Conservation (phyloP, 441 rosid species). For the Arabidopsis hybrid region DNA sequence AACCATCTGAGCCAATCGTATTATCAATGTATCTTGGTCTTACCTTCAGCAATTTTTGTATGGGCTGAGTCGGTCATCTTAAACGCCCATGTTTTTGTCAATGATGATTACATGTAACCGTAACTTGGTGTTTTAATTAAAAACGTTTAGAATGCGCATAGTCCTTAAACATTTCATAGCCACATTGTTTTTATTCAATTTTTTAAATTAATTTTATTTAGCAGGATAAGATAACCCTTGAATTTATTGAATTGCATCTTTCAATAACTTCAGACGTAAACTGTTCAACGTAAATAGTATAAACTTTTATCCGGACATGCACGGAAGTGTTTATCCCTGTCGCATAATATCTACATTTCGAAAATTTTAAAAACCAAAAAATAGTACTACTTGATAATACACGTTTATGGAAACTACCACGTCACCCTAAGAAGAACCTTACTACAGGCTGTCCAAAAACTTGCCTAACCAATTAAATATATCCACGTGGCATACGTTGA, state of each 20-base stretch:
- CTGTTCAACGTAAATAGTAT: slow-evolving; percentile 35
- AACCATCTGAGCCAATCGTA: background rate
- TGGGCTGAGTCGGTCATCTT: slow-evolving; percentile 13
- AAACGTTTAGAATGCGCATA: slow-evolving; percentile 13
- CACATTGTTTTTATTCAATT: background rate
- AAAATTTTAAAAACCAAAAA: background rate
- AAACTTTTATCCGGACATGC: slow-evolving; percentile 42
- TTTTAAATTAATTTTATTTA: background rate
- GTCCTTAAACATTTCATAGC: slow-evolving; percentile 5
- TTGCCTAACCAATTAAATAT: slow-evolving; percentile 27
- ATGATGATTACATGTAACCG: slow-evolving; percentile 1
- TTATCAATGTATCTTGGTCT: background rate
- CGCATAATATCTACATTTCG: background rate
- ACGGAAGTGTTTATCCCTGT: slow-evolving; percentile 41
- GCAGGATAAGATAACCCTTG: background rate
- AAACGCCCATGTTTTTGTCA: slow-evolving; percentile 26
- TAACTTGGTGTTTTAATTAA: background rate
- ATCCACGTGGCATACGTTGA: slow-evolving; percentile 36
- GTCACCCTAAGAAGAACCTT: slow-evolving; percentile 37
- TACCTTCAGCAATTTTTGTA: background rate
- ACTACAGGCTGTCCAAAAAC: slow-evolving; percentile 39
- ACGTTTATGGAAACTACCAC: slow-evolving; percentile 36
- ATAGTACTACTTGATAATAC: slow-evolving; percentile 2
- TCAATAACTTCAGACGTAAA: slow-evolving; percentile 21
- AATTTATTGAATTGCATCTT: slow-evolving; percentile 11